phyloP scores from a whole-genome alignment of 768 basidiomycete species.

The Mycena capillaripes region DNA sequence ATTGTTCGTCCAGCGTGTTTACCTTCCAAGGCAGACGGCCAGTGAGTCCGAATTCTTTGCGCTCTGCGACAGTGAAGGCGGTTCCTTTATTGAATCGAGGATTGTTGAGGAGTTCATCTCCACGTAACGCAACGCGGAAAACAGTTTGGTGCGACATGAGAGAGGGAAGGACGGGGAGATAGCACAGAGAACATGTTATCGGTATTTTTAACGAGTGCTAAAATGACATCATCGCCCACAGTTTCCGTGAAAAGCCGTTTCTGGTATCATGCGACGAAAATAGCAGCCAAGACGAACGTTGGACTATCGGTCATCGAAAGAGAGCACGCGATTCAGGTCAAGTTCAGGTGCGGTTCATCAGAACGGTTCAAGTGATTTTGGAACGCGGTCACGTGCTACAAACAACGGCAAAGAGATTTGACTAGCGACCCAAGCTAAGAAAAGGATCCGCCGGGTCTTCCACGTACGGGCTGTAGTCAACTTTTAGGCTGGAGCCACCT shows the following conservation, averaged over 20 bases:
- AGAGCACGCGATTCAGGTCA: no score
- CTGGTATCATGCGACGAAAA: background rate
- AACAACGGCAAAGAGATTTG: background rate
- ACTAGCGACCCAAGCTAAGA: background rate
- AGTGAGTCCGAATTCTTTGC: slow-evolving; percentile 74
- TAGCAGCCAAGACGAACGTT: background rate
- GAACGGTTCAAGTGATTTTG: no score
- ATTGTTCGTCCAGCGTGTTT: slow-evolving; percentile 83
- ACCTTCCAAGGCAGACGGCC: slow-evolving; percentile 65
- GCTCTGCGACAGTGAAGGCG: slow-evolving; percentile 77
- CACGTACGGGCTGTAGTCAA: background rate
- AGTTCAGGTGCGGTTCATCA: no score
- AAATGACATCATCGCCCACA: slow-evolving; percentile 17
- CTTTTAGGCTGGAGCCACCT: background rate
- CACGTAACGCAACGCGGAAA: slow-evolving; percentile 67
- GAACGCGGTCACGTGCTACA: background rate
- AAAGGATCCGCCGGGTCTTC: background rate
- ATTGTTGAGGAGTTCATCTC: slow-evolving; percentile 71
- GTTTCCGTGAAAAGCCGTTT: background rate
- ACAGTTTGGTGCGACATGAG: slow-evolving; percentile 29
- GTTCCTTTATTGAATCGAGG: slow-evolving; percentile 88
- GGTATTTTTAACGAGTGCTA: background rate
- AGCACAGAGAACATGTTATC: background rate
- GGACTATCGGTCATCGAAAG: background rate
- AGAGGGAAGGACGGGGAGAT: background rate